Percentiles rank a stretch among this genome's conserved stretches.
phyloP scores from a whole-genome alignment of 768 basidiomycete genomes.

The Macrolepiota fuliginosa region DNA sequence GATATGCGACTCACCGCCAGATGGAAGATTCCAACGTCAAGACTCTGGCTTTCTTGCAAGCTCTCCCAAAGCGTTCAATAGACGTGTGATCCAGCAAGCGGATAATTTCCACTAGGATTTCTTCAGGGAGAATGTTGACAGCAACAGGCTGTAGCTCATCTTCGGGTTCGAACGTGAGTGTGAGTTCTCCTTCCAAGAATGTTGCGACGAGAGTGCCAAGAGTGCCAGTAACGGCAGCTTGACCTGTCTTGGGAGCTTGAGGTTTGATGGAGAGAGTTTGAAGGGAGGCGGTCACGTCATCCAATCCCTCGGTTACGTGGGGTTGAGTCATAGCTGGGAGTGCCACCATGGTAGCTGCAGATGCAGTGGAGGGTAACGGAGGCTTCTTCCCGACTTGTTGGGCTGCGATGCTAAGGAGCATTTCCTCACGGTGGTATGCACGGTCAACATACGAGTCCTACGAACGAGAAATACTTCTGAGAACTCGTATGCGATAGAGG shows the following conservation, averaged over 20 bases:
- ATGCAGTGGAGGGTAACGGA: neutral
- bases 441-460: conserved; percentile 72
- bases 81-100: conserved; percentile 59
- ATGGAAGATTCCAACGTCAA: conserved; percentile 66
- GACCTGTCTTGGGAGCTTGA: neutral
- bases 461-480: neutral
- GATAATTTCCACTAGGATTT: conserved; percentile 70
- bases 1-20: conserved; percentile 60
- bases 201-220: conserved; percentile 45
- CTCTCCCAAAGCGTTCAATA: conserved; percentile 75
- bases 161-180: conserved; percentile 62
- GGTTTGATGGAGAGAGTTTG: conserved; percentile 16
- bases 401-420: conserved; percentile 34
- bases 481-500: conserved; percentile 8
- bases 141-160: conserved; percentile 57
- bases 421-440: conserved; percentile 61
- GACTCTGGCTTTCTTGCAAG: conserved; percentile 72
- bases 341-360: neutral
- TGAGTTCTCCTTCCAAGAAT: conserved; percentile 37
- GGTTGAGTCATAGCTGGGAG: neutral
- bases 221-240: conserved; percentile 30
- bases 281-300: conserved; percentile 25
- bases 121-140: conserved; percentile 67
- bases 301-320: neutral
- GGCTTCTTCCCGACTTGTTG: conserved; percentile 19